phyloP scores from a whole-genome alignment of 2,329 filamentous ascomycete genomes.

The Verticillium tricorpus region DNA sequence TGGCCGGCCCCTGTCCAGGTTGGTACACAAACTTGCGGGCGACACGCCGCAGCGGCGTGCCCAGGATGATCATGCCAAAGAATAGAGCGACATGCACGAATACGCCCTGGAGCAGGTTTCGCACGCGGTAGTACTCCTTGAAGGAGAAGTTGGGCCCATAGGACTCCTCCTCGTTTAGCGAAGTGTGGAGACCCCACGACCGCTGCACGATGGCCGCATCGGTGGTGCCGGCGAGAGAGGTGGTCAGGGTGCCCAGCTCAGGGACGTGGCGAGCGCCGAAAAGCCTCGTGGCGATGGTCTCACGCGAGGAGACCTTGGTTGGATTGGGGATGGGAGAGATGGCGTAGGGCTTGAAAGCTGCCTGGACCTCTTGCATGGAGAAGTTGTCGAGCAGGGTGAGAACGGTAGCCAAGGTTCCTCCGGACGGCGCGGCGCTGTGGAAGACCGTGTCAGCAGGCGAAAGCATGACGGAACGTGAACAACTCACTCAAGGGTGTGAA shows the following conservation, averaged over 20 bases:
- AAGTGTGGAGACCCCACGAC: conserved; percentile 57
- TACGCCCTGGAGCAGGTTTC: conserved; percentile 46
- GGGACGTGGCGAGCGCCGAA: conserved; percentile 46
- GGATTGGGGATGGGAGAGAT: conserved; percentile 51
- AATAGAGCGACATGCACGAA: conserved; percentile 43
- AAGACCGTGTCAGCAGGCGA: conserved; percentile 5
- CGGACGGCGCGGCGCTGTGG: conserved; percentile 47
- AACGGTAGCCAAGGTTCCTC: conserved; percentile 65
- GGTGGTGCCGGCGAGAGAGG: conserved; percentile 42
- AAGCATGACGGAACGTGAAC: conserved; percentile 1
- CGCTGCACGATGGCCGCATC: conserved; percentile 55
- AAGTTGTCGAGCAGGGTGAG: conserved; percentile 55
- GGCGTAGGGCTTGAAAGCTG: conserved; percentile 45
- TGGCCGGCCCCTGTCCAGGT: conserved; percentile 50
- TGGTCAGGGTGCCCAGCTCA: conserved; percentile 51
- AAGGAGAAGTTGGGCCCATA: conserved; percentile 62
- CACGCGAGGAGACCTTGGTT: conserved; percentile 18
- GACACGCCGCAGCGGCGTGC: conserved; percentile 40
- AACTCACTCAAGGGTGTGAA: conserved; percentile 36
- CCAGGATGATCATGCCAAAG: conserved; percentile 38
- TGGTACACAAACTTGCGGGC: conserved; percentile 39
- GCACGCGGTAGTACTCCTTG: conserved; percentile 46
- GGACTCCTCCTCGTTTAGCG: conserved; percentile 36
- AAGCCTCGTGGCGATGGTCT: conserved; percentile 38
- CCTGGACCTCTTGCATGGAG: conserved; percentile 40